A percentile compares a stretch with the other conserved stretches of the same genome.
Evolutionary conservation across 306 rosid genomes (phyloP).

Genomic region (Phaseolus lunatus): DNA sequence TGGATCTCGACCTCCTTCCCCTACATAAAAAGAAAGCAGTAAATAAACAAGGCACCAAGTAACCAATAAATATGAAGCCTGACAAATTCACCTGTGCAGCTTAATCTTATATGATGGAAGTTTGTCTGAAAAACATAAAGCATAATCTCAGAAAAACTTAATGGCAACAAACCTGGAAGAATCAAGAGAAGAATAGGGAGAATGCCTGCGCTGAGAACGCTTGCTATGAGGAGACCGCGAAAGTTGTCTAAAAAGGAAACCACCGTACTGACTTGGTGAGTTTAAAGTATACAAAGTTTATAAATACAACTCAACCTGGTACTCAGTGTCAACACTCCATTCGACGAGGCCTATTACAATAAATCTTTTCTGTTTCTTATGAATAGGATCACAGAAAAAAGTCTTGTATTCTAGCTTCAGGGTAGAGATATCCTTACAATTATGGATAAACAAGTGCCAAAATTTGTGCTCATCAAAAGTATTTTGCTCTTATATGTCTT

Average conservation of each 20-base stretch:
- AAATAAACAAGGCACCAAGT: constrained; percentile 41
- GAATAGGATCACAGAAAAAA: constrained; percentile 36
- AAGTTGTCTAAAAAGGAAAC: constrained; percentile 99
- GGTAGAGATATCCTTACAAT: constrained; percentile 38
- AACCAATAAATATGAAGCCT: constrained; percentile 48
- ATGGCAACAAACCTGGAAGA: constrained; percentile 78
- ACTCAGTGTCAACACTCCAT: constrained; percentile 59
- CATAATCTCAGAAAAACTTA: constrained; percentile 56
- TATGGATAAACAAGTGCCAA: constrained; percentile 27
- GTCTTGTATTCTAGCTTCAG: constrained; percentile 36
- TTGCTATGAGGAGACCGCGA: constrained; percentile 99
- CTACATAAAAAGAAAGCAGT: constrained; percentile 60
- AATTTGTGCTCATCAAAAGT: constrained; percentile 4
- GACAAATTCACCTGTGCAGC: constrained; percentile 77
- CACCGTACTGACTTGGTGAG: constrained; percentile 93
- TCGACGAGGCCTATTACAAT: constrained; percentile 52
- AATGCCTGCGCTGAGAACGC: constrained; percentile 99
- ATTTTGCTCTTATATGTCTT: constrained; percentile 19
- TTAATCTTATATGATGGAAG: constrained; percentile 63
- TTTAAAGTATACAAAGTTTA: constrained; percentile 57
- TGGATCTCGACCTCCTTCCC: constrained; percentile 87
- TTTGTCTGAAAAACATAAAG: constrained; percentile 74
- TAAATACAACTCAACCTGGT: constrained; percentile 67
- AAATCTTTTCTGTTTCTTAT: constrained; percentile 45
- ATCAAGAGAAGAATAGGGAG: constrained; percentile 97